phyloP scores from a whole-genome alignment of 192 early-diverging fungal species.

The Chytriomyces hyalinus region DNA sequence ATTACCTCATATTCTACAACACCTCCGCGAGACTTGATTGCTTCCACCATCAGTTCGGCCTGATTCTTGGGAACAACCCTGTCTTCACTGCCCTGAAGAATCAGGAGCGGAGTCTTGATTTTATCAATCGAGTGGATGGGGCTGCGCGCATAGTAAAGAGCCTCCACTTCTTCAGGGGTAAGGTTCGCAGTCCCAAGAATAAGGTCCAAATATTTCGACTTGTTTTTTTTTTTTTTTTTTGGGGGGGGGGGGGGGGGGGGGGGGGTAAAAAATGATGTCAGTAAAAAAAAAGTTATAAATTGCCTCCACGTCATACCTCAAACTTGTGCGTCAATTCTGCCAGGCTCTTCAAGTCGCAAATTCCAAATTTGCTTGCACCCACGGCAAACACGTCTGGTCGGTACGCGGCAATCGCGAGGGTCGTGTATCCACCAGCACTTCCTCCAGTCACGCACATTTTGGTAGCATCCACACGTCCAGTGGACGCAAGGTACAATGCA shows the following conservation, averaged over 20 bases:
- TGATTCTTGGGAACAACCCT: conserved; percentile 79
- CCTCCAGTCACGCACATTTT: conserved; percentile 72
- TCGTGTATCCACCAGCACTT: conserved; percentile 74
- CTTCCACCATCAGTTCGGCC: conserved; percentile 73
- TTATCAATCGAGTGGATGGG: conserved; percentile 66
- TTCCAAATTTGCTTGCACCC: conserved; percentile 73
- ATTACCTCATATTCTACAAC: conserved; percentile 56
- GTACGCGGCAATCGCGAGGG: conserved; percentile 69
- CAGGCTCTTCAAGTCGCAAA: conserved; percentile 71
- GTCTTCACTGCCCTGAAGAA: conserved; percentile 78
- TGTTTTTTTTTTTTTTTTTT: neutral
- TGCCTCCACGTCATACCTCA: conserved; percentile 44
- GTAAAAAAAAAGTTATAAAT: conserved; percentile 54
- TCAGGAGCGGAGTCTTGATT: conserved; percentile 67
- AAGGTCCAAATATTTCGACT: conserved; percentile 35
- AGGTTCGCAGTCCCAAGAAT: conserved; percentile 62
- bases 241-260: no score
- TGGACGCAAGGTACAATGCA: conserved; percentile 63
- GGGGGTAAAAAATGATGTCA: neutral
- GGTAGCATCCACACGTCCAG: conserved; percentile 62
- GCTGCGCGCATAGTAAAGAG: conserved; percentile 66
- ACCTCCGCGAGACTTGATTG: conserved; percentile 64
- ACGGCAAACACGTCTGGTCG: conserved; percentile 72
- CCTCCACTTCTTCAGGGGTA: conserved; percentile 37
- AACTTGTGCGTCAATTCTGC: conserved; percentile 83